phyloP scores from a whole-genome alignment of 352 stramenopile genomes.

The Pythium aristosporum region DNA sequence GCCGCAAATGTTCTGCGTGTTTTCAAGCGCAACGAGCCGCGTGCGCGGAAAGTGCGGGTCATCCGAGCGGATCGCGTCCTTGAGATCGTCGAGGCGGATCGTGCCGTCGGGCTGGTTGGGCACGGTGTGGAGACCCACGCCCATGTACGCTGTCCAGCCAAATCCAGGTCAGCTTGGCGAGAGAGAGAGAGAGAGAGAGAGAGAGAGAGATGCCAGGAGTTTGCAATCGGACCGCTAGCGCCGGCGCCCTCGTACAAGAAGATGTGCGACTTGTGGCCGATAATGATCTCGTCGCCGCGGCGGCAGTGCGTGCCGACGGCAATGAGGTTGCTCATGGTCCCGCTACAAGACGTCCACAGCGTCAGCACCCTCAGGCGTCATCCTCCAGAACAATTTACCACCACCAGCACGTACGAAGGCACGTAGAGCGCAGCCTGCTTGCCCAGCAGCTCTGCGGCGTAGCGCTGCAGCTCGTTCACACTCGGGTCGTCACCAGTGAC shows the following conservation, averaged over 20 bases:
- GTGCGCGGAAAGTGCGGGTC: constrained; percentile 85
- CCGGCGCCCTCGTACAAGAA: constrained; percentile 96
- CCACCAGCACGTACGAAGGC: constrained; percentile 71
- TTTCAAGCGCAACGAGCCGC: constrained; percentile 94
- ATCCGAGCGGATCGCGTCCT: constrained; percentile 66
- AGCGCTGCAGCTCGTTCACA: constrained; percentile 90
- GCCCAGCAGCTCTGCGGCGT: constrained; percentile 91
- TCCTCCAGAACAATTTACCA: background rate
- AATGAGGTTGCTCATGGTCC: constrained; percentile 98
- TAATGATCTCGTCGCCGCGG: constrained; percentile 93
- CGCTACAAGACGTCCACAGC: constrained; percentile 35
- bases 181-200: background rate
- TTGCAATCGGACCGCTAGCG: constrained; percentile 53
- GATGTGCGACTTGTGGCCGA: constrained; percentile 94
- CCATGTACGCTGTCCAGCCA: constrained; percentile 67
- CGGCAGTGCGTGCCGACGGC: constrained; percentile 93
- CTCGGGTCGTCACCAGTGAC: constrained; percentile 91
- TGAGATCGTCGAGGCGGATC: constrained; percentile 82
- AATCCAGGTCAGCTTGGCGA: background rate
- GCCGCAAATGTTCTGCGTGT: constrained; percentile 98
- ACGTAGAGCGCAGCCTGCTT: constrained; percentile 96
- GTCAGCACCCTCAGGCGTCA: background rate
- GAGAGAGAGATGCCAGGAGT: background rate
- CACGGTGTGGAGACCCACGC: constrained; percentile 89
- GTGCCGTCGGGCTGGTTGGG: constrained; percentile 84